phyloP scores from a whole-genome alignment of 176 grass and related monocot species.

The Carex myosuroides region DNA sequence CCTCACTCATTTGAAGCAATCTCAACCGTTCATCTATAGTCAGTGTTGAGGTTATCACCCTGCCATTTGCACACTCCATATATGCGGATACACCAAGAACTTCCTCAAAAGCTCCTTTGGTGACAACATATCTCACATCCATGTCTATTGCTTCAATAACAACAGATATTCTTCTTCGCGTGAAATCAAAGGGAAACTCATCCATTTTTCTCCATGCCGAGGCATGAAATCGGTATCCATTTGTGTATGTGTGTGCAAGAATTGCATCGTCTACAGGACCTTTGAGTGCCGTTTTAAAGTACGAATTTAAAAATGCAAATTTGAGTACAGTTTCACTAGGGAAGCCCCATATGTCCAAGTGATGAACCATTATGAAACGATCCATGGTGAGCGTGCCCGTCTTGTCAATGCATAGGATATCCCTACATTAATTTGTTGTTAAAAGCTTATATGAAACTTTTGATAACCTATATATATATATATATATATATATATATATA shows the following conservation, averaged over 20 bases:
- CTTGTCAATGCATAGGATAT: constrained; percentile 45
- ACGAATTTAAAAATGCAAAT: constrained; percentile 4
- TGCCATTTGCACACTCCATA: constrained; percentile 16
- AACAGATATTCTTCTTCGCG: constrained; percentile 34
- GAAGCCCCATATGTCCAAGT: constrained; percentile 38
- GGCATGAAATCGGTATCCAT: constrained; percentile 31
- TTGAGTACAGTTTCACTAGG: not conserved
- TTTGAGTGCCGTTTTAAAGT: constrained; percentile 10
- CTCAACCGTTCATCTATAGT: constrained; percentile 25
- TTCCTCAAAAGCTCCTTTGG: constrained; percentile 38
- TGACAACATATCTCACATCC: constrained; percentile 23
- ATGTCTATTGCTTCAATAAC: constrained; percentile 28
- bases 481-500: too few species aligned
- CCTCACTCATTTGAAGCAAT: constrained; percentile 25
- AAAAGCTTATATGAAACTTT: not conserved
- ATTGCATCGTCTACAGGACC: constrained; percentile 39
- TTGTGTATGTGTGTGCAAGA: constrained; percentile 39
- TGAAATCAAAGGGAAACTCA: constrained; percentile 40
- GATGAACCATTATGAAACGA: constrained; percentile 30
- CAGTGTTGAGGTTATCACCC: constrained; percentile 2
- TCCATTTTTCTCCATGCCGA: constrained; percentile 34
- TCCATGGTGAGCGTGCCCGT: constrained; percentile 39
- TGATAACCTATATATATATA: not conserved
- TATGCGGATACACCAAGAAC: constrained; percentile 21
- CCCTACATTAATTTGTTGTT: constrained; percentile 15